Evolutionary conservation across 176 grass and related monocot species (phyloP).

Genomic region (Oryza coarctata): DNA sequence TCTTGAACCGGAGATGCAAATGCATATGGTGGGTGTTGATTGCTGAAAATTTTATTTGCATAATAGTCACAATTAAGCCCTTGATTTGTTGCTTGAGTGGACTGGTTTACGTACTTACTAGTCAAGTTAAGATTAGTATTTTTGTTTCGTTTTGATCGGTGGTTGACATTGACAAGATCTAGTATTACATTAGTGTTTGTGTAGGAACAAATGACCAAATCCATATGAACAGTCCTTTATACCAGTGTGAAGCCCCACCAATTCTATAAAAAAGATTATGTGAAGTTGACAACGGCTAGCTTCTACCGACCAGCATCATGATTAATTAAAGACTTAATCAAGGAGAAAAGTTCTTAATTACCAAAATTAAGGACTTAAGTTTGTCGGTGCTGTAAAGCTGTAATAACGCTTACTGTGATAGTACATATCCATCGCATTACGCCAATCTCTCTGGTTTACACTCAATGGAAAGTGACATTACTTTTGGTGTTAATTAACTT

Average conservation of each 20-base stretch:
- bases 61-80: not conserved
- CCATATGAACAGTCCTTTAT: constrained; percentile 25
- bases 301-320: not conserved
- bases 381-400: not conserved
- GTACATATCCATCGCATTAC: not conserved
- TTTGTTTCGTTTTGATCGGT: not conserved
- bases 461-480: not conserved
- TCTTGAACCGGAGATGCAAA: not conserved
- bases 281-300: not conserved
- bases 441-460: not conserved
- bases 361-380: too few relatives aligned
- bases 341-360: not conserved
- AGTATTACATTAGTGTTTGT: not conserved
- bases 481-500: not conserved
- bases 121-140: not conserved
- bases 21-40: constrained; percentile 15
- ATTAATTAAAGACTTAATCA: not conserved
- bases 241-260: not conserved
- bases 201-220: not conserved
- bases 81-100: constrained; percentile 6
- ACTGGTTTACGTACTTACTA: not conserved
- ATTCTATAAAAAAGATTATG: not conserved
- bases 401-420: too few relatives aligned
- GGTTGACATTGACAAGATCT: not conserved
- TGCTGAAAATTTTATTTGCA: not conserved